Conservation (phyloP, 2,329 filamentous ascomycete genomes). For the Penicillium sp. region DNA sequence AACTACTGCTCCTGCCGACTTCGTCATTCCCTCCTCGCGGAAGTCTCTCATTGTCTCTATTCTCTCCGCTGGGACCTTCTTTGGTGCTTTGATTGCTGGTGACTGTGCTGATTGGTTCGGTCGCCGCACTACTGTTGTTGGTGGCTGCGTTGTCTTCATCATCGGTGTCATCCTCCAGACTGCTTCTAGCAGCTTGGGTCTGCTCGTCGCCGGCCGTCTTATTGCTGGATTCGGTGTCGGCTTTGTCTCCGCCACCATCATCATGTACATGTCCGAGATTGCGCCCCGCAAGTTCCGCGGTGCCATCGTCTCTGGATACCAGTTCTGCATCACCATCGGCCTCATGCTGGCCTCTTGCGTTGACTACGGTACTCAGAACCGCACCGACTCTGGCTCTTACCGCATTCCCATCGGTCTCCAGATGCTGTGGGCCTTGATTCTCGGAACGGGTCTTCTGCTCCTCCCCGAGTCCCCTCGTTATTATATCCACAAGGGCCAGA, state of each 20-base stretch:
- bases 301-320: conserved; percentile 74
- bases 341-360: conserved; percentile 70
- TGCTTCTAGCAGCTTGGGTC: conserved; percentile 50
- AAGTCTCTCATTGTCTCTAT: conserved; percentile 69
- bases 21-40: conserved; percentile 45
- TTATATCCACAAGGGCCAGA: conserved; percentile 71
- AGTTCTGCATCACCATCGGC: conserved; percentile 78
- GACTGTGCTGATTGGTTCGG: conserved; percentile 72
- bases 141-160: conserved; percentile 66
- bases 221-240: conserved; percentile 74
- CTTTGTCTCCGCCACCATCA: conserved; percentile 74
- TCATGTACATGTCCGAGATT: conserved; percentile 85
- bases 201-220: conserved; percentile 68
- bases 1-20: conserved; percentile 33
- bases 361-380: conserved; percentile 65
- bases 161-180: conserved; percentile 66
- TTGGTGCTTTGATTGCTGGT: conserved; percentile 71
- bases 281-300: conserved; percentile 68
- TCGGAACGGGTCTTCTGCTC: conserved; percentile 65
- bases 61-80: conserved; percentile 72
- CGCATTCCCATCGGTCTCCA: conserved; percentile 78
- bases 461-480: conserved; percentile 83
- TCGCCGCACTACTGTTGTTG: conserved; percentile 60
- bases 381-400: conserved; percentile 62
- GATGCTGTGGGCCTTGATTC: conserved; percentile 73